Conservation (phyloP, 768 basidiomycete genomes). For the Glaciozyma antarctica region DNA sequence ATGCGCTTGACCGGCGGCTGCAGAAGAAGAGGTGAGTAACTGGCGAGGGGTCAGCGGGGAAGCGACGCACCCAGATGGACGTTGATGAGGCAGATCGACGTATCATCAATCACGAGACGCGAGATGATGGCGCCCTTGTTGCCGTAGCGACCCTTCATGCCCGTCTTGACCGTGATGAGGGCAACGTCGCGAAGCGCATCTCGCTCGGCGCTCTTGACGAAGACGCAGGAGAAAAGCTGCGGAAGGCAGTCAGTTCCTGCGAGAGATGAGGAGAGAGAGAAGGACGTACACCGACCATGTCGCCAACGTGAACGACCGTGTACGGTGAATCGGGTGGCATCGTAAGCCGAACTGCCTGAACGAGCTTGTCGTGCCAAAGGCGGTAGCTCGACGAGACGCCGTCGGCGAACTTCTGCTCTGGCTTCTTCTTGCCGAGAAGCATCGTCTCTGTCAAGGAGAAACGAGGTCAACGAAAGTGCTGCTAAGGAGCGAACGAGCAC, state of each 20-base stretch:
- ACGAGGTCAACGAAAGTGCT: not conserved
- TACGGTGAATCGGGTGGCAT: conserved; percentile 71
- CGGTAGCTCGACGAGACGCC: conserved; percentile 80
- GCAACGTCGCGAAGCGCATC: conserved; percentile 46
- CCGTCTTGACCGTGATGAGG: conserved; percentile 77
- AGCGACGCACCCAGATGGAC: conserved; percentile 66
- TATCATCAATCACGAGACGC: conserved; percentile 63
- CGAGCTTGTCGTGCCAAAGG: conserved; percentile 74
- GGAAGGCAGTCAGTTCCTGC: not conserved
- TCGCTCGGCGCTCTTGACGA: conserved; percentile 52
- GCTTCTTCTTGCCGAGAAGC: conserved; percentile 62
- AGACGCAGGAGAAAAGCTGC: conserved; percentile 59
- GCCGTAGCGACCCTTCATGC: conserved; percentile 85
- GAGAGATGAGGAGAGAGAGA: not conserved
- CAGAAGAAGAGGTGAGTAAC: conserved; percentile 3
- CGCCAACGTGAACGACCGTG: conserved; percentile 71
- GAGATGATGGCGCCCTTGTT: conserved; percentile 58
- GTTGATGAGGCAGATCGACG: conserved; percentile 89
- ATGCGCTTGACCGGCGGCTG: conserved; percentile 66
- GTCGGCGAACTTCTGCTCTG: conserved; percentile 56
- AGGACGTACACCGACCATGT: conserved; percentile 58
- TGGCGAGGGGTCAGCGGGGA: not conserved
- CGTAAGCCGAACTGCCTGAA: conserved; percentile 58
- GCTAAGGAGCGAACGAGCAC: conserved; percentile 24
- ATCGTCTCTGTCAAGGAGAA: conserved; percentile 54